A percentile compares a stretch with the other conserved stretches of the same genome.
Evolutionary conservation across 225 moss, liverwort and hornwort genomes (phyloP).

Genomic region (Pseudisothecium myosuroides): DNA sequence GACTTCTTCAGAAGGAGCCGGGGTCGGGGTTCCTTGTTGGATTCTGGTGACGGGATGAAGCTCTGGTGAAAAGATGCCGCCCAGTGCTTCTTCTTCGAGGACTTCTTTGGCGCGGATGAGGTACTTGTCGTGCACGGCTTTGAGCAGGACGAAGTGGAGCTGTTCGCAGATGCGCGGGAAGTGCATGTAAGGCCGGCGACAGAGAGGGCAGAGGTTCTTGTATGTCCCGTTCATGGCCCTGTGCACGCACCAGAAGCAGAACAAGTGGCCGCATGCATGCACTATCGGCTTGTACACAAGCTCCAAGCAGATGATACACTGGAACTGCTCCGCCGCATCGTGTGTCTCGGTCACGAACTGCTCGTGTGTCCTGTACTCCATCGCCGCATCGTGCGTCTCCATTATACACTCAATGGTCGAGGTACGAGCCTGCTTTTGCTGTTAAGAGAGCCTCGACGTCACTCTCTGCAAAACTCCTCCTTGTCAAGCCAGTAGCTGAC

Average conservation of each 20-base stretch:
- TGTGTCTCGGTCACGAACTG: neutral
- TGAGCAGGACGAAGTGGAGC: slow-evolving; percentile 73
- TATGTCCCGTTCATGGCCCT: slow-evolving; percentile 39
- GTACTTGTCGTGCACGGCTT: slow-evolving; percentile 60
- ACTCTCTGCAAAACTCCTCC: neutral
- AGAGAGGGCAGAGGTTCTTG: slow-evolving; percentile 84
- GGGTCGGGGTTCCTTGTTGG: neutral
- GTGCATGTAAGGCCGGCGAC: slow-evolving; percentile 83
- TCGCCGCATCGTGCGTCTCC: slow-evolving; percentile 13
- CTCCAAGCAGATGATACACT: slow-evolving; percentile 88
- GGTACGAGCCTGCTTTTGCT: neutral
- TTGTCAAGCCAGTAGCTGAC: neutral
- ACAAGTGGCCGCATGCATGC: slow-evolving; percentile 90
- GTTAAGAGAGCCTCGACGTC: neutral
- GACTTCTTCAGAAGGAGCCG: neutral
- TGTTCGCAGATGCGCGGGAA: slow-evolving; percentile 93
- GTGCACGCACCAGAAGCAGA: slow-evolving; percentile 95
- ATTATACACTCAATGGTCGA: neutral
- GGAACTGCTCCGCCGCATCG: slow-evolving; percentile 53
- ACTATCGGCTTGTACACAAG: slow-evolving; percentile 97
- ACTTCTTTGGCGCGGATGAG: slow-evolving; percentile 30
- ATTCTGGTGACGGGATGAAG: slow-evolving; percentile 11
- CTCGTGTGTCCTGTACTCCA: slow-evolving; percentile 5
- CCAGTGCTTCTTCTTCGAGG: slow-evolving; percentile 43
- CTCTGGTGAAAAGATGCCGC: slow-evolving; percentile 58